Evolutionary conservation across 1,139 yeast genomes (phyloP), one percentile per base, ranked within the genome.

Genomic region (Lodderomyces metapsilosis): DNA sequence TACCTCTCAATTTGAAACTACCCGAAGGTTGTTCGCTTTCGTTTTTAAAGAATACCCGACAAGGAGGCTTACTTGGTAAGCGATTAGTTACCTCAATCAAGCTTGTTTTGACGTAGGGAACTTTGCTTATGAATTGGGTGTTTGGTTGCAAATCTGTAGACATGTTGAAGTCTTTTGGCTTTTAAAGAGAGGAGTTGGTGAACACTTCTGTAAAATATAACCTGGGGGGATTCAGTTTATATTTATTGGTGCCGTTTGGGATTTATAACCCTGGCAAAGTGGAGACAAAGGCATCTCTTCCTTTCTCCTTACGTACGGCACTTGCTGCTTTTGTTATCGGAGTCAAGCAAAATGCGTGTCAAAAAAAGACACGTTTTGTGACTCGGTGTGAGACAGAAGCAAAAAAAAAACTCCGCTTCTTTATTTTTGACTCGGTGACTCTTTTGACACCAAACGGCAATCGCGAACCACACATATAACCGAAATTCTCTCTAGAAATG

Each of bases 21-120:
- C 91, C 89, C 12, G 84, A 71, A 3, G 91, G 89, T 53, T 84
- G 92, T 27, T 78, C 69, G 48, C 68, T 69, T 52, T 84, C 92
- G 45, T 79, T 76, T 55, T 84, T 84, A 46, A 83, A 64, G 25
- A 69, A 66, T 5, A 82, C 68, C 22, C 76, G 70, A 45, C 82
- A 78, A 21, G 72, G 71, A 2, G 71, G 64, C 23, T 53, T 37
- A 42, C 53, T 21, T 37, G 62, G 53, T 56, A 72, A 41, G 51
- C 52, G 38, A 52, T 63, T 34, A 16, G 67, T 52, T 44, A 67
- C 62, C 23, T 72, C 75, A 3, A 66, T 55, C 38, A 78, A 53
- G 1, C 78, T 70, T 1, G 82, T 75, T 38, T 64, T 58, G 18
- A 68, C 54, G 43, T 63, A 65, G 15, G 78, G 74, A 15, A 37